phyloP scores from a whole-genome alignment of 352 stramenopile species.

The Globisporangium lucens region DNA sequence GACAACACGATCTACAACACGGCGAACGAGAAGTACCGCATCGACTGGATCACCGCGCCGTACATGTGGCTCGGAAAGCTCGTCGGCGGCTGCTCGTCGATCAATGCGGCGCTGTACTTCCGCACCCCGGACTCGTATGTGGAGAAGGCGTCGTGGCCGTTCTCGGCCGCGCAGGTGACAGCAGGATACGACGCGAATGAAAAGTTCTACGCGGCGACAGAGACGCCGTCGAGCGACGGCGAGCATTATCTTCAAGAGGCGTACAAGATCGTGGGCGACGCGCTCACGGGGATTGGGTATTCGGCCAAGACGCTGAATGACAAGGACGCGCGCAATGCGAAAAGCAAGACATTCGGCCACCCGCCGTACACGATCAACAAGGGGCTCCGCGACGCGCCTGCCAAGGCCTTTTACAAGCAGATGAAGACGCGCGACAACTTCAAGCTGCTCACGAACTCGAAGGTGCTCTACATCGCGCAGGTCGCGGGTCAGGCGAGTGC shows the following conservation, averaged over 20 bases:
- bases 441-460: slow-evolving; percentile 38
- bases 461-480: slow-evolving; percentile 52
- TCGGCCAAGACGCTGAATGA: slow-evolving; percentile 38
- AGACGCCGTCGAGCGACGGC: slow-evolving; percentile 44
- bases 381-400: slow-evolving; percentile 41
- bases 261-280: slow-evolving; percentile 41
- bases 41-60: slow-evolving; percentile 37
- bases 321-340: slow-evolving; percentile 38
- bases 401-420: slow-evolving; percentile 50
- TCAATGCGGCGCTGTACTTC: slow-evolving; percentile 82
- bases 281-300: slow-evolving; percentile 32
- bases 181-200: slow-evolving; percentile 48
- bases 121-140: slow-evolving; percentile 53
- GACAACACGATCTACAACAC: slow-evolving; percentile 47
- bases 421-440: slow-evolving; percentile 47
- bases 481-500: slow-evolving; percentile 33
- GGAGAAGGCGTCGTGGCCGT: slow-evolving; percentile 35
- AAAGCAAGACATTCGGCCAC: slow-evolving; percentile 45
- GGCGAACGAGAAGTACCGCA: slow-evolving; percentile 41
- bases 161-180: slow-evolving; percentile 51
- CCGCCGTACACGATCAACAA: slow-evolving; percentile 52
- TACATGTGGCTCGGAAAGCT: slow-evolving; percentile 64
- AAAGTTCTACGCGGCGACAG: slow-evolving; percentile 36
- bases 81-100: slow-evolving; percentile 72
- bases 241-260: slow-evolving; percentile 46